phyloP scores from a whole-genome alignment of 495 filamentous ascomycete species.

The Daldinia vernicosa region DNA sequence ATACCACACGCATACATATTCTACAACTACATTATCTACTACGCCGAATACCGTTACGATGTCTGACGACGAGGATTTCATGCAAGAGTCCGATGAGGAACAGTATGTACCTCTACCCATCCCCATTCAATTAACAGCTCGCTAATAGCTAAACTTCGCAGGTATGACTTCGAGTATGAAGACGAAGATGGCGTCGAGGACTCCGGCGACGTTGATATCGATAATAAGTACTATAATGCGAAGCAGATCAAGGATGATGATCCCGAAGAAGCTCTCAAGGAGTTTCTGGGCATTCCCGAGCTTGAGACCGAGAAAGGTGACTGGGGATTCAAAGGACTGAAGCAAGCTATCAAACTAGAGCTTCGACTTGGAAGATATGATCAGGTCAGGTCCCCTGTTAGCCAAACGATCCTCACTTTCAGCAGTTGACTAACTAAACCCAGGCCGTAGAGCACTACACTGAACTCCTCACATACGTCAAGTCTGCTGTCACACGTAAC shows the following conservation, averaged over 20 bases:
- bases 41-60: conserved; percentile 59
- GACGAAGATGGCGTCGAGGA: conserved; percentile 87
- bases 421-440: conserved; percentile 18
- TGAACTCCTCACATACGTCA: conserved; percentile 96
- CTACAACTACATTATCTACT: conserved; percentile 10
- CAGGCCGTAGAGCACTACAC: conserved; percentile 95
- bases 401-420: neutral
- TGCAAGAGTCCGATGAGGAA: conserved; percentile 96
- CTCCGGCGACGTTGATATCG: conserved; percentile 88
- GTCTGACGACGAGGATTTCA: conserved; percentile 93
- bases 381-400: conserved; percentile 64
- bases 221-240: conserved; percentile 99
- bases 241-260: conserved; percentile 92
- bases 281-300: conserved; percentile 86
- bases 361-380: conserved; percentile 87
- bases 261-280: conserved; percentile 87
- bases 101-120: conserved; percentile 48
- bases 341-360: conserved; percentile 97
- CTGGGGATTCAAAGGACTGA: conserved; percentile 98
- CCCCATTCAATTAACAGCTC: neutral
- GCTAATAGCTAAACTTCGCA: neutral
- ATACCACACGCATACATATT: too few relatives aligned
- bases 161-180: conserved; percentile 91
- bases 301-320: conserved; percentile 90
- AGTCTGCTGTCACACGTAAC: conserved; percentile 94